Evolutionary conservation across 345 rosid species (phyloP).

Genomic region (Rhizophora mangle): DNA sequence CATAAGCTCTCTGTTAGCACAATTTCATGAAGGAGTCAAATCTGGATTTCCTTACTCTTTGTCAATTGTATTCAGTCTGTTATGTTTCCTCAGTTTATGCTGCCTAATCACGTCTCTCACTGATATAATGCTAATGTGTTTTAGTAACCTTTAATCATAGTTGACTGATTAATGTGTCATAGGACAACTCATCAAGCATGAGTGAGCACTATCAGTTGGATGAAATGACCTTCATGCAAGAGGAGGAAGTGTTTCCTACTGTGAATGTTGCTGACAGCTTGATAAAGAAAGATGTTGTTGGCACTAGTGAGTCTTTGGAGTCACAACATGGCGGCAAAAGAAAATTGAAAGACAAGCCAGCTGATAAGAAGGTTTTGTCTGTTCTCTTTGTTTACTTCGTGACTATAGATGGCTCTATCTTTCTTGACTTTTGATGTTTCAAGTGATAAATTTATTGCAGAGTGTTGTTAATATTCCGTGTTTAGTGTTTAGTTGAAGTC

Average conservation of each 20-base stretch:
- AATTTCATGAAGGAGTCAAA: too few species aligned
- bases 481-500: too few species aligned
- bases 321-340: slow-evolving; percentile 54
- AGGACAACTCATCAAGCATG: slow-evolving; percentile 44
- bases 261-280: slow-evolving; percentile 36
- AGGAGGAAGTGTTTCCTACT: slow-evolving; percentile 69
- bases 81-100: too few species aligned
- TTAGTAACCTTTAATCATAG: background rate
- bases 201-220: slow-evolving; percentile 52
- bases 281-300: slow-evolving; percentile 39
- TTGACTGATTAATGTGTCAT: background rate
- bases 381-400: background rate
- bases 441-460: too few species aligned
- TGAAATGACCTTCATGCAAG: slow-evolving; percentile 80
- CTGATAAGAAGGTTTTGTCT: slow-evolving; percentile 61
- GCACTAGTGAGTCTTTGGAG: slow-evolving; percentile 37
- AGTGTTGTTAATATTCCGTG: too few species aligned
- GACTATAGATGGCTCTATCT: background rate
- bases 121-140: too few species aligned
- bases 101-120: too few species aligned
- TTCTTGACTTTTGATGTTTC: too few species aligned
- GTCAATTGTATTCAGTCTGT: too few species aligned
- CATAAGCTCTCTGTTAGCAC: too few species aligned
- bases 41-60: too few species aligned
- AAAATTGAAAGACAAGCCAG: slow-evolving; percentile 42